Evolutionary conservation across 768 basidiomycete species (phyloP).

Genomic region (Phallus indusiatus): DNA sequence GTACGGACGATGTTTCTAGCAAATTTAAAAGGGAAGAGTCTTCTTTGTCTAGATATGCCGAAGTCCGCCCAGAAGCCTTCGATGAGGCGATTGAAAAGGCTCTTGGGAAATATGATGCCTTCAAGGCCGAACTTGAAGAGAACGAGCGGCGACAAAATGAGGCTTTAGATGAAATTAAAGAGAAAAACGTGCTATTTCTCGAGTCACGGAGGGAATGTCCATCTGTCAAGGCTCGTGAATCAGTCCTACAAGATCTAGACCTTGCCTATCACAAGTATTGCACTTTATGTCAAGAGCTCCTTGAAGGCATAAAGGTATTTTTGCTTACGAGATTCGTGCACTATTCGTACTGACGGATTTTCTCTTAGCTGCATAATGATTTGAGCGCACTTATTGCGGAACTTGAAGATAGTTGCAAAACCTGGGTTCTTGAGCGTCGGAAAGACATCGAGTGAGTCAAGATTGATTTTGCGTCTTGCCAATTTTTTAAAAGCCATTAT

Average conservation of each 20-base stretch:
- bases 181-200: slow-evolving; percentile 64
- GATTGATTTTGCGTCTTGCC: neutral
- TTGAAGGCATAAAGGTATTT: slow-evolving; percentile 76
- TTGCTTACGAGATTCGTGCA: neutral
- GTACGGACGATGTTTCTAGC: slow-evolving; percentile 63
- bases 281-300: slow-evolving; percentile 75
- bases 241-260: slow-evolving; percentile 73
- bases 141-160: slow-evolving; percentile 56
- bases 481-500: slow-evolving; percentile 3
- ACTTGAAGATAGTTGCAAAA: slow-evolving; percentile 67
- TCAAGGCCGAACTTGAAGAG: slow-evolving; percentile 43
- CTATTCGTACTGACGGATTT: neutral
- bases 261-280: slow-evolving; percentile 79
- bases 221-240: slow-evolving; percentile 68
- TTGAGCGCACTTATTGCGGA: slow-evolving; percentile 60
- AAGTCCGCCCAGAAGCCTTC: slow-evolving; percentile 80
- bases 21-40: slow-evolving; percentile 58
- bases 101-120: slow-evolving; percentile 72
- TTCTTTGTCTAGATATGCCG: slow-evolving; percentile 53
- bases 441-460: slow-evolving; percentile 63
- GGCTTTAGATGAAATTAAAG: slow-evolving; percentile 61
- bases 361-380: slow-evolving; percentile 77
- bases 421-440: slow-evolving; percentile 63
- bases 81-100: slow-evolving; percentile 74
- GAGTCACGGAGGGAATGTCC: slow-evolving; percentile 72